Conservation (phyloP, 306 rosid species). For the Acacia confusa region DNA sequence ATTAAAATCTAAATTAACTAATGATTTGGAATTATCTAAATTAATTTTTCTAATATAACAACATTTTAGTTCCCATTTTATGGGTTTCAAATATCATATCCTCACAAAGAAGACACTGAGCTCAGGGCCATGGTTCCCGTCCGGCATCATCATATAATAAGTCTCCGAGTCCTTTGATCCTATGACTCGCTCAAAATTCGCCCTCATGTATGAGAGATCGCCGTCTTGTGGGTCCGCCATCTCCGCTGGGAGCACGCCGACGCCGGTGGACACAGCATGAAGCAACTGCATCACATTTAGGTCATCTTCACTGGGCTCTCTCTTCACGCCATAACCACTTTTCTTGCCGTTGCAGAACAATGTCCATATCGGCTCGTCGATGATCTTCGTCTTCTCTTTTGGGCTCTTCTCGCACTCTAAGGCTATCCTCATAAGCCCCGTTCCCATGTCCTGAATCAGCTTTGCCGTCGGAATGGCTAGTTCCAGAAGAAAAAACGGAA, state of each 20-base stretch:
- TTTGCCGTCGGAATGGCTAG: conserved; percentile 63
- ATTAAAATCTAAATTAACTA: too few relatives aligned
- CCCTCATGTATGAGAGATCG: conserved; percentile 76
- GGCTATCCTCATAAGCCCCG: conserved; percentile 67
- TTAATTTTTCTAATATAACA: background rate
- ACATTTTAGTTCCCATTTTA: background rate
- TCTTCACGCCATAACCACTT: conserved; percentile 70
- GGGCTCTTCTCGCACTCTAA: conserved; percentile 73
- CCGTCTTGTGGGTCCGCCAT: conserved; percentile 48
- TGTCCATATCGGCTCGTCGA: conserved; percentile 78
- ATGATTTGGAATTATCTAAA: too few relatives aligned
- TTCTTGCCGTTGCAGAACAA: conserved; percentile 79
- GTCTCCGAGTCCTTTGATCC: conserved; percentile 90
- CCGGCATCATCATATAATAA: conserved; percentile 83
- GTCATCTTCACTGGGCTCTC: conserved; percentile 72
- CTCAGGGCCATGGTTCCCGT: conserved; percentile 65
- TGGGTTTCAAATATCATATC: conserved; percentile 36
- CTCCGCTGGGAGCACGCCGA: conserved; percentile 68
- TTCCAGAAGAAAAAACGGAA: conserved; percentile 67
- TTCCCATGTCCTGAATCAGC: conserved; percentile 72
- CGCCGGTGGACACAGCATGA: conserved; percentile 67
- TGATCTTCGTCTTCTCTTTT: conserved; percentile 50
- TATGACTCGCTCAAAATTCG: conserved; percentile 63
- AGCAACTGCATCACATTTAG: conserved; percentile 68
- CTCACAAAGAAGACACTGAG: conserved; percentile 74